These are phyloP conservation scores for Xenosphaeropsis pyriputrescens DNA, from an alignment of 2,329 filamentous ascomycete species.

Conservation along the genomic window DNA sequence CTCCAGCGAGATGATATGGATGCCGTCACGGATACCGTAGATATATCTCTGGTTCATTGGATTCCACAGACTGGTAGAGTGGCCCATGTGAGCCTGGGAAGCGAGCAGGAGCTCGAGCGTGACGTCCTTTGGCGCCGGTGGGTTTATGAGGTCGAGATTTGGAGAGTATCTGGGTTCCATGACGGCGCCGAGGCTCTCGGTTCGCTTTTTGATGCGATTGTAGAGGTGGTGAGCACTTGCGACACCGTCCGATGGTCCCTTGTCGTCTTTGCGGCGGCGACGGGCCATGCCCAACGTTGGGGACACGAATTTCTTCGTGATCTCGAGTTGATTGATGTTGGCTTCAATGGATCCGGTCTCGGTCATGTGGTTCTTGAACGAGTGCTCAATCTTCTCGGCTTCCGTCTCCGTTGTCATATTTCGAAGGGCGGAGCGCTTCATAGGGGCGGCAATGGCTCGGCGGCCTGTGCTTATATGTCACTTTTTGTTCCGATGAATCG, in stretches of 20 bases:
- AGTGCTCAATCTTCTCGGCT: conserved; percentile 5
- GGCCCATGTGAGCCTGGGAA: conserved; percentile 77
- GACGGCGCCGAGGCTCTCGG: conserved; percentile 30
- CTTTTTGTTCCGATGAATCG: conserved; percentile 4
- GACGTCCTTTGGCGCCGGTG: conserved; percentile 64
- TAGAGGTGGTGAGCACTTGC: conserved; percentile 8
- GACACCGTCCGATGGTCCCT: conserved; percentile 4
- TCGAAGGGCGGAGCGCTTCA: conserved; percentile 22
- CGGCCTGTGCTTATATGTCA: conserved; percentile 27
- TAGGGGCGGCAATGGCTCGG: conserved; percentile 30
- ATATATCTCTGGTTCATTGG: conserved; percentile 90
- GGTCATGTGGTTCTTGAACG: conserved; percentile 7
- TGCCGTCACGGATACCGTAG: conserved; percentile 72
- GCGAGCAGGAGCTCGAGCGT: conserved; percentile 85
- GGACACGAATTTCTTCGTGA: conserved; percentile 6
- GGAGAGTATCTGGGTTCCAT: conserved; percentile 47
- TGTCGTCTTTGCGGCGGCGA: neutral
- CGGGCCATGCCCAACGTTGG: conserved; percentile 11
- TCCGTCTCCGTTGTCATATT: conserved; percentile 17
- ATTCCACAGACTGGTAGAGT: conserved; percentile 86
- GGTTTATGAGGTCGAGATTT: conserved; percentile 50
- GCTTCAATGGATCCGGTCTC: conserved; percentile 10
- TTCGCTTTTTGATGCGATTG: conserved; percentile 26
- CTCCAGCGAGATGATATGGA: conserved; percentile 90
- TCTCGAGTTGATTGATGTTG: conserved; percentile 9